Evolutionary conservation across 345 rosid genomes (phyloP), one percentile per base, ranked within the genome.

Genomic region (Psidium friedrichsthalianum): DNA sequence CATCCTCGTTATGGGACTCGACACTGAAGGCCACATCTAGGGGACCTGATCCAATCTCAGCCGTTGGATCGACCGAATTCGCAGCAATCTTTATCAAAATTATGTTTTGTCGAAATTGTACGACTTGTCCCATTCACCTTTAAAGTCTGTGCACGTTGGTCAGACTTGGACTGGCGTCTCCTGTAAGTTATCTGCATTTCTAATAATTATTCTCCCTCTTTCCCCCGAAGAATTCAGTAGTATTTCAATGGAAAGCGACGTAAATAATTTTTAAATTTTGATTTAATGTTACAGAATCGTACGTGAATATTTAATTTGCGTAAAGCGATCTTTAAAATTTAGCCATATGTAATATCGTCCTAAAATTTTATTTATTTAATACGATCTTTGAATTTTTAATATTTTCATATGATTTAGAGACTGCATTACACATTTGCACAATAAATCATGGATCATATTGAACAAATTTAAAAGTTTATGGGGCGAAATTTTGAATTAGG

Each of bases 401-500:
- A 1, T 20, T 55, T 55, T 55, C 8, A 0, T 55, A 5, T 53
- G 16, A 0, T 54, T 18, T 54, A 18, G 4, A 20, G 10, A 20
- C 0, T 54, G 8, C 3, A 54, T 54, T 54, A 0, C 18, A 54
- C 0, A 54, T 54, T 54, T 54, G 20, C 6, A 44, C 6, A 44
- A 44, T 44, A 44, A 1, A 44, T 51, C 52, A 51, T 11, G 52
- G 3, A 51, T 2, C 52, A 51, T 1, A 3, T 11, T 51, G 52
- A 11, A 11, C 12, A 51, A 51, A 11, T 2, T 2, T 51, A 51
- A 51, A 51, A 51, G 2, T 51, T 4, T 51, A 51, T n/a, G 54
- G 0, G 6, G 27, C 0, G 1, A 13, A 0, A 13, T 0, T 27
- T 0, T 0, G 27, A 1, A 6, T 27, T 61, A 0, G 0, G 15